Evolutionary conservation across 148 eudicot genomes (phyloP).

Genomic region (Nepenthes mirabilis): DNA sequence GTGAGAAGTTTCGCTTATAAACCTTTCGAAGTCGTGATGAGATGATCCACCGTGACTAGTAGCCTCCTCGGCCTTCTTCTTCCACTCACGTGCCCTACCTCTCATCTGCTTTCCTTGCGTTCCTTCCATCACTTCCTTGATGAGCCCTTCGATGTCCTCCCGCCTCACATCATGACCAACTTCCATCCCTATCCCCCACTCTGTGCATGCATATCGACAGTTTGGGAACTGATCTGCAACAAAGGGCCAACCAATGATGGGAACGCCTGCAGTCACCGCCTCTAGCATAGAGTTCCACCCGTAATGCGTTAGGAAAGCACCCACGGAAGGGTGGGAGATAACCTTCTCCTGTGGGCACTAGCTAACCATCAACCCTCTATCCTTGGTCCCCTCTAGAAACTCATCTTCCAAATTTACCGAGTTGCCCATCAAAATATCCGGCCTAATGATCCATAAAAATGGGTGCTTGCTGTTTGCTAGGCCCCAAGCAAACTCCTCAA

Average conservation of each 20-base stretch:
- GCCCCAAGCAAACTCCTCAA: conserved; percentile 14
- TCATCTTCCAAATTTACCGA: not conserved
- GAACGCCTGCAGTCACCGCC: conserved; percentile 14
- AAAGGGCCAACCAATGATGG: conserved; percentile 12
- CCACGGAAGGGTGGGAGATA: conserved; percentile 10
- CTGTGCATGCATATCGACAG: conserved; percentile 13
- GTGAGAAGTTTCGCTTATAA: not conserved
- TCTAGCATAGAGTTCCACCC: conserved; percentile 20
- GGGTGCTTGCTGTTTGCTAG: conserved; percentile 11
- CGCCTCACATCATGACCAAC: conserved; percentile 10
- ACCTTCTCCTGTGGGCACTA: conserved; percentile 25
- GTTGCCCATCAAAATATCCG: conserved; percentile 11
- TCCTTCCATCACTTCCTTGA: conserved; percentile 13
- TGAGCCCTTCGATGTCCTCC: conserved; percentile 9
- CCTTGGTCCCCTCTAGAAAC: conserved; percentile 12
- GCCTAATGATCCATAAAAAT: conserved; percentile 22
- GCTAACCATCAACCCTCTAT: conserved; percentile 8
- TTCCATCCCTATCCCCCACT: conserved; percentile 22
- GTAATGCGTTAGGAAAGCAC: conserved; percentile 16
- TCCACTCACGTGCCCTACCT: conserved; percentile 12
- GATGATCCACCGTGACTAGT: conserved; percentile 12
- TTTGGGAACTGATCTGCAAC: conserved; percentile 20
- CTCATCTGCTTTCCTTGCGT: conserved; percentile 4
- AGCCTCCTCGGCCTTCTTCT: conserved; percentile 8
- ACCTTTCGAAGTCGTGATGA: conserved; percentile 3